Percentiles rank a stretch among this genome's conserved stretches.
Evolutionary conservation across 2,329 filamentous ascomycete genomes (phyloP).

Genomic region (Arthrocladium fulminans): DNA sequence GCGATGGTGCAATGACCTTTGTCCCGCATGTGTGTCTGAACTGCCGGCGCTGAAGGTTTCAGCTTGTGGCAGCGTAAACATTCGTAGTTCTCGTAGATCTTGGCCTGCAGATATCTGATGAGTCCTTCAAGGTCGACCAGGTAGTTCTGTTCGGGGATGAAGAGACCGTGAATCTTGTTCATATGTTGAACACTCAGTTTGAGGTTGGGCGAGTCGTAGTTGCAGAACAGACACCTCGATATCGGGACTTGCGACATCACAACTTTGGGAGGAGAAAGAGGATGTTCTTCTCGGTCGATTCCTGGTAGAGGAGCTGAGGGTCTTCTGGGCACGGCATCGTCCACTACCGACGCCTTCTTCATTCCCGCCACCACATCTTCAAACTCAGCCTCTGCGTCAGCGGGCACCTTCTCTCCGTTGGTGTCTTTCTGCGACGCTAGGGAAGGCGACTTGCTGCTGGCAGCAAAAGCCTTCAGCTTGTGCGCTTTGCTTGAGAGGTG

Average conservation of each 20-base stretch:
- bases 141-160: slow-evolving; percentile 82
- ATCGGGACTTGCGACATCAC: slow-evolving; percentile 36
- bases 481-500: slow-evolving; percentile 89
- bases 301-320: slow-evolving; percentile 34
- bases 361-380: slow-evolving; percentile 69
- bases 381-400: slow-evolving; percentile 48
- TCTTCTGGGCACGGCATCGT: slow-evolving; percentile 36
- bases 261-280: slow-evolving; percentile 26
- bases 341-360: slow-evolving; percentile 53
- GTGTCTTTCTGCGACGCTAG: slow-evolving; percentile 32
- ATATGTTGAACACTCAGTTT: slow-evolving; percentile 78
- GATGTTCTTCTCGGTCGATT: slow-evolving; percentile 28
- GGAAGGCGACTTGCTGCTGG: slow-evolving; percentile 34
- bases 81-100: slow-evolving; percentile 69
- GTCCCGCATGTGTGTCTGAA: slow-evolving; percentile 96
- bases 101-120: slow-evolving; percentile 66
- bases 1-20: slow-evolving; percentile 96
- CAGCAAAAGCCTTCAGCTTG: slow-evolving; percentile 53
- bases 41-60: slow-evolving; percentile 66
- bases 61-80: slow-evolving; percentile 83
- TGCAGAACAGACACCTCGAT: slow-evolving; percentile 78
- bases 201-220: slow-evolving; percentile 67
- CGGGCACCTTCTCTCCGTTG: slow-evolving; percentile 23
- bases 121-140: slow-evolving; percentile 75
- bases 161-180: slow-evolving; percentile 88